These are phyloP conservation scores for Carex sylvatica DNA, from an alignment of 202 grass and related monocot genomes.

Conservation along the genomic window DNA sequence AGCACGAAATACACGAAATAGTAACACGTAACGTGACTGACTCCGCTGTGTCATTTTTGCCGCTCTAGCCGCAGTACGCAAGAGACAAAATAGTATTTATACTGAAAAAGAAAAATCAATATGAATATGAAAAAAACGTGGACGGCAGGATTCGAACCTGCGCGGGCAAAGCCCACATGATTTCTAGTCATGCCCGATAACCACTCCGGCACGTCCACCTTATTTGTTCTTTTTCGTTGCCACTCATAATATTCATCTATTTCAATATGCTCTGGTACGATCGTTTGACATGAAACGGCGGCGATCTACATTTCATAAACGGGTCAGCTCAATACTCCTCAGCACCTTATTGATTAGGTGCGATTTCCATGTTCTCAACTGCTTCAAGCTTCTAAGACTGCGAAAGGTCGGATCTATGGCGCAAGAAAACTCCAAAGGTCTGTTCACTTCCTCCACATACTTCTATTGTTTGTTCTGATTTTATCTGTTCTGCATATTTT, in stretches of 20 bases:
- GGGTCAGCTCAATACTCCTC: not conserved
- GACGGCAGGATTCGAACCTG: conserved; percentile 73
- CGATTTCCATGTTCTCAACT: not conserved
- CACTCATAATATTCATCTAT: fast-evolving
- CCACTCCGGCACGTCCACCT: conserved; percentile 72
- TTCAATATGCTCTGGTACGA: not conserved
- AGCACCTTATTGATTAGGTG: not conserved
- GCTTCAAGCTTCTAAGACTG: not conserved
- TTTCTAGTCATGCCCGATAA: conserved; percentile 96
- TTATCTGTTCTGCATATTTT: not conserved
- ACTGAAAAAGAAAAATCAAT: too few species aligned
- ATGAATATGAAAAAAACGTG: conserved; percentile 22
- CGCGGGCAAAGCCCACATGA: conserved; percentile 79
- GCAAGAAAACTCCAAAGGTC: conserved; percentile 16
- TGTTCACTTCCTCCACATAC: not conserved
- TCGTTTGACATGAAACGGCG: not conserved
- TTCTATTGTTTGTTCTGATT: not conserved
- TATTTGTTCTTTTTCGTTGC: not conserved
- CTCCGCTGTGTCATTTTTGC: too few species aligned
- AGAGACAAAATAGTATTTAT: too few species aligned
- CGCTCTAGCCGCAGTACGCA: too few species aligned
- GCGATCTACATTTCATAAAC: not conserved
- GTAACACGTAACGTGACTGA: too few species aligned
- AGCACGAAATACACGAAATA: too few species aligned
- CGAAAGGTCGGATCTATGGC: not conserved